Base-by-base conservation (phyloP, 2,329 filamentous ascomycete genomes). In the Apiospora rasikravindrae region DNA sequence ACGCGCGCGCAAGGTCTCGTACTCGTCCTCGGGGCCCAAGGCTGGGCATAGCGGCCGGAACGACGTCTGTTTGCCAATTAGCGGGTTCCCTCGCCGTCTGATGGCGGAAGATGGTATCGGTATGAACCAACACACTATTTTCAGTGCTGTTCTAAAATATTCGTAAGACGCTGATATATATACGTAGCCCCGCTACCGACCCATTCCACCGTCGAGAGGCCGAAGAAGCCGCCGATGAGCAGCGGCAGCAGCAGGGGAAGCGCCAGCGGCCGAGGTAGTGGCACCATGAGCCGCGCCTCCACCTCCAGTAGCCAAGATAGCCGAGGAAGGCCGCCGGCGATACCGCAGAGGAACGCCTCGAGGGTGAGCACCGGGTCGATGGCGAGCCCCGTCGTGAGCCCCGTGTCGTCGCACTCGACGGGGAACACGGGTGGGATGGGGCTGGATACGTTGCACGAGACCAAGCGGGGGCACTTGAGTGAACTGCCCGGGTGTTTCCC, bases 81-180 rank as follows among this genome's bases (percentile, higher is more conserved):
- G 79, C 69, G 79, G 79, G 16, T 80, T 80, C 45, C 79, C 79
- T 45, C 74, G 79, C 5, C 75, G 71, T 11, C 69, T 81, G 42
- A 80, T 81, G 78, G 75, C 73, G 7, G 78, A 80, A 66, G 79
- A 78, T 71, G 76, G 74, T 2, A 67, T 49, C 40, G 67, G 68
- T 69, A 69, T 6, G 67, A 13, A 4, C 13, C 40, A 37, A 37
- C 33, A 37, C 8, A 6, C 33, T 7, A 6, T 37, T 37, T 37
- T 37, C 33, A 5, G 5, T 6, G 1, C 33, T 37, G 33, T 37
- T 37, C 8, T 5, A 5, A 37, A 37, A 37, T 2, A 6, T 37
- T n/a, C n/a, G n/a, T n/a, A n/a, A n/a, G n/a, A 8, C 8, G 29
- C 37, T 69, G 4, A 51, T 19, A 16, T 33, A 2, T 26, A 5